These are phyloP conservation scores for Bryopsis sp. DNA, from an alignment of 139 green algal genomes.

Conservation along the genomic window DNA sequence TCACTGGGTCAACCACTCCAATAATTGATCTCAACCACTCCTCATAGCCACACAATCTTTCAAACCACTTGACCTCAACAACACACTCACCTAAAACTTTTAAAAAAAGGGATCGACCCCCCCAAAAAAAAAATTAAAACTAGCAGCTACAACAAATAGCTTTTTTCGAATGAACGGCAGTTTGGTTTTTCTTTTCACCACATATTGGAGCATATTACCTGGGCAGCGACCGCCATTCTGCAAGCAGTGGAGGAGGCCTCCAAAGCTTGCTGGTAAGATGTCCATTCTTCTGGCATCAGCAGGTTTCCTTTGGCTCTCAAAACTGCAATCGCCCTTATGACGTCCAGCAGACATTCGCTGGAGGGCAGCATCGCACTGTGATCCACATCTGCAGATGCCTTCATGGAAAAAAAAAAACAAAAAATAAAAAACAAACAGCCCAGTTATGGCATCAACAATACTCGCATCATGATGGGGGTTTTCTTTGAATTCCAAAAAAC, in stretches of 20 bases:
- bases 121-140: neutral
- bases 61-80: too few species aligned
- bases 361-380: neutral
- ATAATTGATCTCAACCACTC: too few species aligned
- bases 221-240: constrained; percentile 36
- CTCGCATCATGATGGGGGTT: too few species aligned
- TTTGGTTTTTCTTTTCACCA: neutral
- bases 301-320: neutral
- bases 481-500: too few species aligned
- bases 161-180: neutral
- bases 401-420: too few species aligned
- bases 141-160: neutral
- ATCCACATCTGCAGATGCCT: too few species aligned
- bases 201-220: constrained; percentile 2
- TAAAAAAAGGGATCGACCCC: too few species aligned
- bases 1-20: too few species aligned
- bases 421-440: too few species aligned
- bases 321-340: neutral
- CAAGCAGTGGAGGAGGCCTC: constrained; percentile 12
- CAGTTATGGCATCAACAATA: too few species aligned
- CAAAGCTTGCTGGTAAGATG: constrained; percentile 1
- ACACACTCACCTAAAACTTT: too few species aligned
- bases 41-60: too few species aligned
- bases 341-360: neutral
- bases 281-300: constrained; percentile 5